Evolutionary conservation across 352 stramenopile genomes (phyloP).

Genomic region (Pythium brachiatum): DNA sequence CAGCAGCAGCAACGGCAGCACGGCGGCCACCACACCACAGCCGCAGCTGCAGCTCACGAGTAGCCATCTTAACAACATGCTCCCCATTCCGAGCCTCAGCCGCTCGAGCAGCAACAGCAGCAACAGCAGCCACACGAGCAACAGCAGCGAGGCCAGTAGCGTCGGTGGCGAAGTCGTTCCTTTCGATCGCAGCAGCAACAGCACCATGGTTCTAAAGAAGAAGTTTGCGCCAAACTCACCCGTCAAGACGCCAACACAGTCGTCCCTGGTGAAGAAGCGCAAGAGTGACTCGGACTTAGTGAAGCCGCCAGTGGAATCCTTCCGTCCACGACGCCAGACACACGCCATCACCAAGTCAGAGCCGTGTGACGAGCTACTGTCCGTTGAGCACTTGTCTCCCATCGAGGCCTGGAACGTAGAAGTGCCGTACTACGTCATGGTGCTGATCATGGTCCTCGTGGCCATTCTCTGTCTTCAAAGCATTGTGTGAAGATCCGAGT

Average conservation of each 20-base stretch:
- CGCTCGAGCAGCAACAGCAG: not conserved
- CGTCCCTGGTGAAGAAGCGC: constrained; percentile 5
- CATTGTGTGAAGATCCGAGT: not conserved
- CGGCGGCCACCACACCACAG: not conserved
- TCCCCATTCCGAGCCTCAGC: not conserved
- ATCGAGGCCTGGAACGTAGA: constrained; percentile 28
- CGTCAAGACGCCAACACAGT: not conserved
- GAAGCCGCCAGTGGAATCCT: not conserved
- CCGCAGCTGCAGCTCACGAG: constrained; percentile 5
- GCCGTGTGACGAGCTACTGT: not conserved
- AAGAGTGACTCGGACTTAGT: constrained; percentile 10
- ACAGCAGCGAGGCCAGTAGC: not conserved
- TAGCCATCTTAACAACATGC: not conserved
- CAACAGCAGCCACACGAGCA: not conserved
- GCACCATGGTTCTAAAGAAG: too few relatives aligned
- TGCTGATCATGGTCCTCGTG: constrained; percentile 32
- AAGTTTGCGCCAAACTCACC: not conserved
- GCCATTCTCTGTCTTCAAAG: constrained; percentile 28
- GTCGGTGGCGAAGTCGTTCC: not conserved
- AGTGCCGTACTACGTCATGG: constrained; percentile 30
- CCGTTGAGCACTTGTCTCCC: not conserved
- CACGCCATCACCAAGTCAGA: not conserved
- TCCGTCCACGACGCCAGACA: not conserved
- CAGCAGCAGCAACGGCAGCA: not conserved
- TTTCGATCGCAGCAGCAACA: not conserved